Evolutionary conservation across 306 rosid species (phyloP).

Genomic region (Sindora glabra): DNA sequence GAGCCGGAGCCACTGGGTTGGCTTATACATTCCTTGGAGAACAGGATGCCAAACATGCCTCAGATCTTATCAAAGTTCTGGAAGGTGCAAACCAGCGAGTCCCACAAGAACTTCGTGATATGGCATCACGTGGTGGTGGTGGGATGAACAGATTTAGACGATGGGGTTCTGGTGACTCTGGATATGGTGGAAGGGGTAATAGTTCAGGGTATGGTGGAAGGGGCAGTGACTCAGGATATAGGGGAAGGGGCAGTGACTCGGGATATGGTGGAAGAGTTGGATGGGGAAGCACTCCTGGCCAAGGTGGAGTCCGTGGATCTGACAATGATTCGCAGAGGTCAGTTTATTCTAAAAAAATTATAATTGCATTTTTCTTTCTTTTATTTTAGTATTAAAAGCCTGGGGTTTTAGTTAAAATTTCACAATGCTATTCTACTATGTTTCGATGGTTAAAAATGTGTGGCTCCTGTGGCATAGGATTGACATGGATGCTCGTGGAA

Average conservation of each 20-base stretch:
- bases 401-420: background rate
- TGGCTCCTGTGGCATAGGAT: constrained; percentile 34
- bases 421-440: background rate
- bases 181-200: constrained; percentile 47
- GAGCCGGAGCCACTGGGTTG: constrained; percentile 96
- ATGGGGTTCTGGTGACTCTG: constrained; percentile 74
- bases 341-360: background rate
- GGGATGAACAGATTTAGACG: constrained; percentile 78
- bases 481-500: constrained; percentile 12
- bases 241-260: constrained; percentile 44
- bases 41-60: constrained; percentile 87
- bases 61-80: constrained; percentile 86
- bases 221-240: constrained; percentile 38
- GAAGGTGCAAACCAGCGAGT: constrained; percentile 96
- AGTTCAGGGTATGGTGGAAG: constrained; percentile 20
- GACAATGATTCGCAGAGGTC: constrained; percentile 64
- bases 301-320: constrained; percentile 57
- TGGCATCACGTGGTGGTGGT: constrained; percentile 90
- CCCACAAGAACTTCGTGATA: constrained; percentile 71
- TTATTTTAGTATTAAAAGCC: background rate
- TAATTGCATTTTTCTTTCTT: background rate
- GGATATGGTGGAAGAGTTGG: constrained; percentile 55
- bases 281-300: constrained; percentile 42
- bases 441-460: background rate
- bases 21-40: constrained; percentile 93